Evolutionary conservation across 1,284 basidiomycete genomes (phyloP).

Genomic region (Cryptococcus sp.): DNA sequence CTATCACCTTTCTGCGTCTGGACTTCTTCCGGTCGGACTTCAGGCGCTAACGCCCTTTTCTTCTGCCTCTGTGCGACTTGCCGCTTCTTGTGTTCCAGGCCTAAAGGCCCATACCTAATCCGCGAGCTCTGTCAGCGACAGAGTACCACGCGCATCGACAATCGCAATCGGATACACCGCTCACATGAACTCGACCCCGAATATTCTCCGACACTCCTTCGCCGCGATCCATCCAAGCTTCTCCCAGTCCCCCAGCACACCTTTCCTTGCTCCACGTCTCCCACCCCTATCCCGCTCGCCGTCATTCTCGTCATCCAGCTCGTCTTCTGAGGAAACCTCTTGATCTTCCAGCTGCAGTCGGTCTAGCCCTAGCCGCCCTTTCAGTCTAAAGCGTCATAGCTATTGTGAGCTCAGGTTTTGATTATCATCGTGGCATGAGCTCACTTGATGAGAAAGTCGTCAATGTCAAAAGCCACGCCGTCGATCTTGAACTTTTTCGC

Average conservation of each 20-base stretch:
- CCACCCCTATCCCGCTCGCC: constrained; percentile 18
- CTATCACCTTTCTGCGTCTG: constrained; percentile 16
- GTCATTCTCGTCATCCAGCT: constrained; percentile 34
- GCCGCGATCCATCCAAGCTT: constrained; percentile 53
- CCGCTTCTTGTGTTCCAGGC: constrained; percentile 25
- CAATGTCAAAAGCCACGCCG: constrained; percentile 53
- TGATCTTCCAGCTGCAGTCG: constrained; percentile 23
- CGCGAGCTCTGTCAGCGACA: not conserved
- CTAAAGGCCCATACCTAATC: constrained; percentile 43
- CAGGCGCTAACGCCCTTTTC: constrained; percentile 20
- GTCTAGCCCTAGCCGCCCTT: constrained; percentile 37
- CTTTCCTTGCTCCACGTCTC: constrained; percentile 11
- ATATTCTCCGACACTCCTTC: constrained; percentile 42
- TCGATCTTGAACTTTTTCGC: constrained; percentile 51
- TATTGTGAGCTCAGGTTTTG: no score
- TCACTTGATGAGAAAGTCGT: constrained; percentile 52
- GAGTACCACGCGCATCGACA: no score
- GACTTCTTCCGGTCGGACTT: constrained; percentile 34
- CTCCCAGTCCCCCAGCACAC: constrained; percentile 46
- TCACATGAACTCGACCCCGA: constrained; percentile 55
- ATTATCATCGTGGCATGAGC: not conserved
- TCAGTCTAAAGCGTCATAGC: constrained; percentile 26
- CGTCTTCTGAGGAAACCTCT: constrained; percentile 32
- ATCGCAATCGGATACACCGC: constrained; percentile 13
- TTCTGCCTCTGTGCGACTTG: constrained; percentile 6